Conservation (phyloP, 352 stramenopile genomes). For the Peronospora destructor region DNA sequence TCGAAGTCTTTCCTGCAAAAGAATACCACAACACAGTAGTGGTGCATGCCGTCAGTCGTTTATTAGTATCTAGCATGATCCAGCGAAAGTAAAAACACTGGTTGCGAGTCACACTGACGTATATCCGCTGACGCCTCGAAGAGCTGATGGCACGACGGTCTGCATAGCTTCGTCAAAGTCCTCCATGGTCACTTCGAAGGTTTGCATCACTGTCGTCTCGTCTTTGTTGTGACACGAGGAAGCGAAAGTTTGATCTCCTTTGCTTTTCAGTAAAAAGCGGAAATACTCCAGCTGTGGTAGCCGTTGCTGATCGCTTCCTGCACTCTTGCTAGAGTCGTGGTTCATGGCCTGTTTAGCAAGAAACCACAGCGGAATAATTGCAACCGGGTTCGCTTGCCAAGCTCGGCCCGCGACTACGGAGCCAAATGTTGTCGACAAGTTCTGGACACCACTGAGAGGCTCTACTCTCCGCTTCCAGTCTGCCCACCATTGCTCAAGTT, state of each 20-base stretch:
- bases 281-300: constrained; percentile 33
- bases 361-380: constrained; percentile 74
- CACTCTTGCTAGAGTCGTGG: not conserved
- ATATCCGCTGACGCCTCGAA: constrained; percentile 53
- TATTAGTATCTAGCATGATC: not conserved
- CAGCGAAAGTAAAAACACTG: not conserved
- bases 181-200: constrained; percentile 51
- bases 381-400: constrained; percentile 49
- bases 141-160: constrained; percentile 51
- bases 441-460: constrained; percentile 22
- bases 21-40: constrained; percentile 1
- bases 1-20: constrained; percentile 47
- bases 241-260: constrained; percentile 1
- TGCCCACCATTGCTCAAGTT: constrained; percentile 54
- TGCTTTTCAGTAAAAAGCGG: constrained; percentile 31
- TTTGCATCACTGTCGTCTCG: constrained; percentile 2
- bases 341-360: constrained; percentile 30
- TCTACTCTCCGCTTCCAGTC: constrained; percentile 45
- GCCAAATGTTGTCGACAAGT: constrained; percentile 28
- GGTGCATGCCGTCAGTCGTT: constrained; percentile 5
- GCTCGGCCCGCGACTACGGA: constrained; percentile 43
- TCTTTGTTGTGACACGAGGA: not conserved
- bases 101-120: constrained; percentile 27
- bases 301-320: not conserved
- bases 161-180: constrained; percentile 79